These are phyloP conservation scores for Endocarpon pusillum DNA, from an alignment of 495 filamentous ascomycete genomes.

Conservation along the genomic window DNA sequence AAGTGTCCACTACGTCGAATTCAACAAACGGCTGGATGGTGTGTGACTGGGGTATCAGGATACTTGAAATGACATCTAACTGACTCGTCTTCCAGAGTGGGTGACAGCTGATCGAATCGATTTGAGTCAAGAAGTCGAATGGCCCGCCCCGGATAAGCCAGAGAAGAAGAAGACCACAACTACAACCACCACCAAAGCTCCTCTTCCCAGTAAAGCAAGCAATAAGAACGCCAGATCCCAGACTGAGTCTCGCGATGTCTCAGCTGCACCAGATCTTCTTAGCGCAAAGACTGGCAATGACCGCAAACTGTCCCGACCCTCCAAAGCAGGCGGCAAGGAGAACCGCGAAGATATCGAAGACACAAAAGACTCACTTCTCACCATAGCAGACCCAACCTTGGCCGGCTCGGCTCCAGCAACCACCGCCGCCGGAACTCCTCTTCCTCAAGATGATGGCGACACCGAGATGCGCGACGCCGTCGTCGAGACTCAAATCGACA, in stretches of 20 bases:
- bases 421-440: slow-evolving; percentile 34
- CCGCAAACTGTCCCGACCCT: slow-evolving; percentile 29
- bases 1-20: slow-evolving; percentile 91
- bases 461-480: slow-evolving; percentile 35
- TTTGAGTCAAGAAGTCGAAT: slow-evolving; percentile 59
- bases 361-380: slow-evolving; percentile 19
- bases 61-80: background rate
- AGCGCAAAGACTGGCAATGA: slow-evolving; percentile 28
- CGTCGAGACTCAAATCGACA: slow-evolving; percentile 17
- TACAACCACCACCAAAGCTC: slow-evolving; percentile 29
- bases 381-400: slow-evolving; percentile 17
- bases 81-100: slow-evolving; percentile 51
- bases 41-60: too few species aligned
- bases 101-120: slow-evolving; percentile 65
- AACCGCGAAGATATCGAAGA: slow-evolving; percentile 29
- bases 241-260: slow-evolving; percentile 37
- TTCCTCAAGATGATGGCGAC: slow-evolving; percentile 46
- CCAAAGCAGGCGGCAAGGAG: slow-evolving; percentile 47
- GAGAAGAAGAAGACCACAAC: slow-evolving; percentile 45
- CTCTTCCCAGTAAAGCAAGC: slow-evolving; percentile 9
- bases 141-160: slow-evolving; percentile 53
- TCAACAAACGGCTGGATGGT: slow-evolving; percentile 94
- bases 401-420: slow-evolving; percentile 36
- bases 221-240: slow-evolving; percentile 32
- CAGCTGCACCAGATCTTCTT: slow-evolving; percentile 37